Base-by-base conservation (phyloP, 192 early-diverging fungal genomes). In the Endogone sp. region DNA sequence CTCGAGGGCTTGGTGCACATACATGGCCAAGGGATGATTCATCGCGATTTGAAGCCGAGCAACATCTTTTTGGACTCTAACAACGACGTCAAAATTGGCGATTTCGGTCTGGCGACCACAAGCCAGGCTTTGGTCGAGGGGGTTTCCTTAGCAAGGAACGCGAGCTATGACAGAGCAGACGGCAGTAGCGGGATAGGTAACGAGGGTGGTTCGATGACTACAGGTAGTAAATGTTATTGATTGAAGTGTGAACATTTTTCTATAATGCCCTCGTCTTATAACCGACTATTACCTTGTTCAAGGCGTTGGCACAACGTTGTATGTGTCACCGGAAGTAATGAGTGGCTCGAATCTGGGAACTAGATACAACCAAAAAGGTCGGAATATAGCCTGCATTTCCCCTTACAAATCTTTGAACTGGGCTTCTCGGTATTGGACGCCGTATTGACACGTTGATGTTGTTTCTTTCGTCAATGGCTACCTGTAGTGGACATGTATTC, bases 1-100 rank as follows among this genome's bases (percentile, higher is more conserved):
- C 75, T 98, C 60, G 96, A 98, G 68, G 96, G 93, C 0, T 72
- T 98, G 31, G 88, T 89, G 16, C 91, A 97, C 66, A 91, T 97
- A 61, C 95, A 97, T 80, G 84, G 87, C 8, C 87, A 91, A 71
- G 92, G 90, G 16, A 94, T 95, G 78, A 93, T 94, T 54, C 91
- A 93, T 77, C 85, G 96, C 11, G 96, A 98, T 71, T 68, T 98
- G 31, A 98, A 98, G 67, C 94, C 94, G 20, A 86, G 89, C 68
- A 93, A 93, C 65, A 89, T 91, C 71, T 93, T 93, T 70, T 74
- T 93, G 66, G 92, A 93, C 62, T 75, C 84, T 10, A 85, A 81
- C 61, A 79, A 84, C 0, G 83, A 85, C 69, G 78, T 85, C 30
- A 84, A 83, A 63, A 84, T 86, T 67, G 92, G 92, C 62, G 93